These are phyloP conservation scores for Gymnopus androsaceus DNA, from an alignment of 1,284 basidiomycete species.

Conservation along the genomic window DNA sequence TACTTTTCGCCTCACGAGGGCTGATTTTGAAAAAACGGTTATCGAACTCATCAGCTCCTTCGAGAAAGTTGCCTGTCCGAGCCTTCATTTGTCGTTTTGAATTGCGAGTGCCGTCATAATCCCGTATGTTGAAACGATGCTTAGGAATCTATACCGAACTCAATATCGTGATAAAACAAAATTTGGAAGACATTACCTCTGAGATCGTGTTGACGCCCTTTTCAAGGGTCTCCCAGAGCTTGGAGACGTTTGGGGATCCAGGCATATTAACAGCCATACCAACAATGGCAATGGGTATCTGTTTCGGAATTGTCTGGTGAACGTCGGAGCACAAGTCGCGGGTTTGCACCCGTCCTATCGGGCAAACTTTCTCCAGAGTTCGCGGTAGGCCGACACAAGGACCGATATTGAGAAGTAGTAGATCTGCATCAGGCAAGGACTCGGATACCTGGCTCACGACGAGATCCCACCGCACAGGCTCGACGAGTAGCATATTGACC, in stretches of 20 bases:
- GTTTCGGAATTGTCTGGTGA: not conserved
- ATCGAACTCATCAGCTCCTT: constrained; percentile 61
- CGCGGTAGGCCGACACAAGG: constrained; percentile 50
- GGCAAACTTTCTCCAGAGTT: constrained; percentile 39
- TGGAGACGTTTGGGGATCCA: constrained; percentile 46
- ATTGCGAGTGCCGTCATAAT: constrained; percentile 34
- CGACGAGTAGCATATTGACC: constrained; percentile 59
- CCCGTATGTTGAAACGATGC: constrained; percentile 52
- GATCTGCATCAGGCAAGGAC: constrained; percentile 24
- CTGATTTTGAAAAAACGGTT: constrained; percentile 71
- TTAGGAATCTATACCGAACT: constrained; percentile 51
- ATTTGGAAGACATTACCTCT: constrained; percentile 42
- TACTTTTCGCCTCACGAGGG: constrained; percentile 68
- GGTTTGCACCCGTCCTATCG: constrained; percentile 24
- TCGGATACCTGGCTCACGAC: constrained; percentile 36
- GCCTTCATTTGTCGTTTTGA: constrained; percentile 49
- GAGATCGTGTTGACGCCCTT: constrained; percentile 58
- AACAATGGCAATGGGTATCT: constrained; percentile 57
- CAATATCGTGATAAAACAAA: not conserved
- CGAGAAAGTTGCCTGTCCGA: constrained; percentile 64
- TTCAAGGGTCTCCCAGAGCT: constrained; percentile 62
- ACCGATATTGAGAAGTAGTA: constrained; percentile 56
- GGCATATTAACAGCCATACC: constrained; percentile 73
- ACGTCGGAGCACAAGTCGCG: constrained; percentile 31
- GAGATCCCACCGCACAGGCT: constrained; percentile 57